Evolutionary conservation across 169 alveolate genomes (phyloP).

Genomic region (Amoebophrya sp.): DNA sequence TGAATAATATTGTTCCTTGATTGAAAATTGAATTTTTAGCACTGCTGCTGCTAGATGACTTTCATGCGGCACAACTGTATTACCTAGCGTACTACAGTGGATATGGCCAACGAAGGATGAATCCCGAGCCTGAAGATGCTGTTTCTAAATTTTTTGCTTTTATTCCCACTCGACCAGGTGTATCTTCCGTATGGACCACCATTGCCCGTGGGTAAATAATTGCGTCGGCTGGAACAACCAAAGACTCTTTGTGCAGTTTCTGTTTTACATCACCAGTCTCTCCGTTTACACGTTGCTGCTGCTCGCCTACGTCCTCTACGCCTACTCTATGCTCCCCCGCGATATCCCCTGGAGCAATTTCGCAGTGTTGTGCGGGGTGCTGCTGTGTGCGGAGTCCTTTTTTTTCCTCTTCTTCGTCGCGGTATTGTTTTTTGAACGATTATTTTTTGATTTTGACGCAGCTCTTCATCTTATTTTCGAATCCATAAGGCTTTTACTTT

Average conservation of each 20-base stretch:
- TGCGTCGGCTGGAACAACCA: slow-evolving; percentile 73
- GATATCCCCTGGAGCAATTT: not conserved
- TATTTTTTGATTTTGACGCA: not conserved
- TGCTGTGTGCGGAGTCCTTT: not conserved
- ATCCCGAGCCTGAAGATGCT: too few relatives aligned
- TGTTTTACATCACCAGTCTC: slow-evolving; percentile 46
- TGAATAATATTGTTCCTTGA: too few relatives aligned
- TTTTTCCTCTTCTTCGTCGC: slow-evolving; percentile 22
- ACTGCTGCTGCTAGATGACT: too few relatives aligned
- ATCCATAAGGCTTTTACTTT: too few relatives aligned
- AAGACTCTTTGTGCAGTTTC: slow-evolving; percentile 63
- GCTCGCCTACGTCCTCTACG: not conserved
- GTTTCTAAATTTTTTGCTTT: too few relatives aligned
- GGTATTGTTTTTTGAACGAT: not conserved
- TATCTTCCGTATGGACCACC: slow-evolving; percentile 63
- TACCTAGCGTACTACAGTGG: too few relatives aligned
- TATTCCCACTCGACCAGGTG: not conserved
- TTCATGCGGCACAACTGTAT: too few relatives aligned
- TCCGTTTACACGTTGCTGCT: not conserved
- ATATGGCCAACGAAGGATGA: too few relatives aligned
- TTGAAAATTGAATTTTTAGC: too few relatives aligned
- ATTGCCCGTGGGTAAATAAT: slow-evolving; percentile 68
- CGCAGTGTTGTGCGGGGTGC: not conserved
- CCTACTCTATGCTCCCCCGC: not conserved
- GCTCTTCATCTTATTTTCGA: too few relatives aligned